phyloP scores from a whole-genome alignment of 2,329 filamentous ascomycete species.

The Fusarium dlaminii region DNA sequence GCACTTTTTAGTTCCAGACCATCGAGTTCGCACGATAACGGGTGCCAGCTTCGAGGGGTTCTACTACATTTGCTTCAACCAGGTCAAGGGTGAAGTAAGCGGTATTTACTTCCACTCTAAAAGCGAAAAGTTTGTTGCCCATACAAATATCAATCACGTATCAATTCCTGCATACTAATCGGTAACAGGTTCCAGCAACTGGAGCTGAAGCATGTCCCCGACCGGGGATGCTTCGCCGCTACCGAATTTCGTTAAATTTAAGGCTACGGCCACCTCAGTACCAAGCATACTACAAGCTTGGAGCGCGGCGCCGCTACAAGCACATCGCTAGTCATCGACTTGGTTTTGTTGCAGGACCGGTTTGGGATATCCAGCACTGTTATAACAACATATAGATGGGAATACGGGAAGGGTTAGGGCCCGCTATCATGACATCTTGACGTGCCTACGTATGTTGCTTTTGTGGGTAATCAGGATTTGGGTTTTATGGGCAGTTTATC shows the following conservation, averaged over 20 bases:
- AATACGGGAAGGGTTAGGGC: conserved; percentile 27
- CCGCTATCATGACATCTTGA: conserved; percentile 33
- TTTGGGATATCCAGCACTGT: conserved; percentile 18
- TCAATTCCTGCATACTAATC: background rate
- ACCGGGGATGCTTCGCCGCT: conserved; percentile 83
- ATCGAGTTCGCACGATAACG: conserved; percentile 87
- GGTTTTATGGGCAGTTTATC: conserved; percentile 27
- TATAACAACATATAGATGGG: conserved; percentile 39
- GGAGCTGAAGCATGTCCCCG: conserved; percentile 86
- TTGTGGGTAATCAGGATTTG: conserved; percentile 26
- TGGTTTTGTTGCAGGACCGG: conserved; percentile 12
- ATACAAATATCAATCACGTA: background rate
- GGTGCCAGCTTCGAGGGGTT: conserved; percentile 98
- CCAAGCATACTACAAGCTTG: background rate
- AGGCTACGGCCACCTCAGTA: background rate
- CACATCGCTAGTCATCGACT: conserved; percentile 6
- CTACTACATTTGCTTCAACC: conserved; percentile 99
- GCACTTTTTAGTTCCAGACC: conserved; percentile 95
- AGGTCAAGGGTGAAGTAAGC: conserved; percentile 83
- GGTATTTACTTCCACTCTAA: conserved; percentile 99
- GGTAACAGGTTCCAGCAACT: conserved; percentile 83
- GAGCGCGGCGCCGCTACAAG: background rate
- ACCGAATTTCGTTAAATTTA: conserved; percentile 75
- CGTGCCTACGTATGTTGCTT: conserved; percentile 21
- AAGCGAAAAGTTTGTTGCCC: conserved; percentile 84